Percentiles rank a stretch among this genome's conserved stretches.
phyloP scores from a whole-genome alignment of 306 rosid species.

The Acmispon strigosus region DNA sequence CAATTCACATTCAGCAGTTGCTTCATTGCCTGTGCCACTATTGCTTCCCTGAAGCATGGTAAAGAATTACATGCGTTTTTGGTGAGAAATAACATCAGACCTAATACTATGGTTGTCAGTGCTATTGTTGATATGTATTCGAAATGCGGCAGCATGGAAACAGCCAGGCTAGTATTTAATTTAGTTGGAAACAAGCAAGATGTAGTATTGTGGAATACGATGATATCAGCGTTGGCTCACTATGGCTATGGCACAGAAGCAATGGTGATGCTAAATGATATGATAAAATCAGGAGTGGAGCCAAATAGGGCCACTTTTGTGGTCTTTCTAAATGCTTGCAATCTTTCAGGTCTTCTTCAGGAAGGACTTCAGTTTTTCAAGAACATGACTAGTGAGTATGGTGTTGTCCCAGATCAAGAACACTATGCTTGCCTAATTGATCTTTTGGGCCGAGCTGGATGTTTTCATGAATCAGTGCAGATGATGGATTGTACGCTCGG shows the following conservation, averaged over 20 bases:
- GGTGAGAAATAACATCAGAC: slow-evolving; percentile 47
- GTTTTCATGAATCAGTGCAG: slow-evolving; percentile 35
- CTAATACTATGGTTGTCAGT: slow-evolving; percentile 61
- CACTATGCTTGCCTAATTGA: slow-evolving; percentile 70
- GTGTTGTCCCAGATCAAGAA: slow-evolving; percentile 61
- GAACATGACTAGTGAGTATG: slow-evolving; percentile 49
- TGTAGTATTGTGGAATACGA: slow-evolving; percentile 67
- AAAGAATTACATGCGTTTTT: slow-evolving; percentile 61
- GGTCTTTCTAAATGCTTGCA: slow-evolving; percentile 61
- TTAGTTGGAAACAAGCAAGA: slow-evolving; percentile 47
- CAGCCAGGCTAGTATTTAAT: slow-evolving; percentile 41
- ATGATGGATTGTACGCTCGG: slow-evolving; percentile 48
- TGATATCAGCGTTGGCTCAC: slow-evolving; percentile 63
- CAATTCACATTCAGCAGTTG: slow-evolving; percentile 78
- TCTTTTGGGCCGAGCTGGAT: slow-evolving; percentile 57
- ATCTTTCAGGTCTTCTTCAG: slow-evolving; percentile 66
- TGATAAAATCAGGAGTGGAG: slow-evolving; percentile 56
- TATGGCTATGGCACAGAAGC: slow-evolving; percentile 63
- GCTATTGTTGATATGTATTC: slow-evolving; percentile 80
- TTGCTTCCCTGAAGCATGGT: slow-evolving; percentile 62
- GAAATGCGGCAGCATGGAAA: slow-evolving; percentile 63
- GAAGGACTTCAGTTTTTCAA: slow-evolving; percentile 64
- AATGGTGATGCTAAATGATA: slow-evolving; percentile 37
- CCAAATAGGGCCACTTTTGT: slow-evolving; percentile 56
- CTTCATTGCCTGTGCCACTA: slow-evolving; percentile 64